Evolutionary conservation across 1,139 yeast genomes (phyloP).

Genomic region (Yamadazyma blattariae): DNA sequence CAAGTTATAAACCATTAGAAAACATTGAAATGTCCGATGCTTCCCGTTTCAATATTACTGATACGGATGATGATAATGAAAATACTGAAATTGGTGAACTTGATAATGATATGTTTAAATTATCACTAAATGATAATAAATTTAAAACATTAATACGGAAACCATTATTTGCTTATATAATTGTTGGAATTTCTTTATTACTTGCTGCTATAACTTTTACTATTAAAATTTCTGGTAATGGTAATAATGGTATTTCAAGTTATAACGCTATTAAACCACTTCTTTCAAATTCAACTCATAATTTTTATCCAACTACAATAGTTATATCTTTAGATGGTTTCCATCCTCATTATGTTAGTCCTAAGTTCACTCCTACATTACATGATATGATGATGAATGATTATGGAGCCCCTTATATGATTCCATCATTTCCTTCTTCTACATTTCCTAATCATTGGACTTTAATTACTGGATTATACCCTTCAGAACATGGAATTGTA

Average conservation of each 20-base stretch:
- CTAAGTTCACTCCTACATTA: slow-evolving; percentile 65
- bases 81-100: neutral
- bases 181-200: neutral
- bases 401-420: slow-evolving; percentile 79
- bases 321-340: slow-evolving; percentile 82
- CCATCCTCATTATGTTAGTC: slow-evolving; percentile 84
- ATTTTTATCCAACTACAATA: slow-evolving; percentile 73
- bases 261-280: slow-evolving; percentile 1
- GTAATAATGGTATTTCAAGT: too few species aligned
- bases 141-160: neutral
- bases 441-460: slow-evolving; percentile 95
- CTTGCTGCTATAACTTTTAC: neutral
- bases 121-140: neutral
- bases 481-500: slow-evolving; percentile 83
- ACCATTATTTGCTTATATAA: neutral
- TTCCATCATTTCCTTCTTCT: slow-evolving; percentile 83
- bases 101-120: neutral
- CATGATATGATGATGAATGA: slow-evolving; percentile 53
- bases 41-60: too few species aligned
- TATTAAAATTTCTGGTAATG: neutral
- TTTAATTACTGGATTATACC: slow-evolving; percentile 78
- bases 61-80: neutral
- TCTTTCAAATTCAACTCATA: slow-evolving; percentile 69
- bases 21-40: neutral
- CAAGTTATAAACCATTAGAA: slow-evolving; percentile 1